phyloP scores from a whole-genome alignment of 2,329 filamentous ascomycete species.

The Clonostachys sp. region DNA sequence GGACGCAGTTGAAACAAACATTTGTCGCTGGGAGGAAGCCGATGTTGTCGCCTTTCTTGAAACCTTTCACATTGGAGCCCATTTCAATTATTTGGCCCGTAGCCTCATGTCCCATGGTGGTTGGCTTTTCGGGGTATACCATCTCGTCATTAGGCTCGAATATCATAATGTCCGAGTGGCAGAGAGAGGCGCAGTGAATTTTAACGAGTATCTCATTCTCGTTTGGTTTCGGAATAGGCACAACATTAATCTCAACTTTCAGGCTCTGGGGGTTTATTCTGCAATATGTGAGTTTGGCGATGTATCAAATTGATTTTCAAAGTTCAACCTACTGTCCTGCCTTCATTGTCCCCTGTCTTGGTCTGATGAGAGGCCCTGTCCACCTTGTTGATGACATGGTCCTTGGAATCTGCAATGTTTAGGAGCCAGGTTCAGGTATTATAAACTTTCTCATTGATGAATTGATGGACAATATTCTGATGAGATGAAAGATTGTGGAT shows the following conservation, averaged over 20 bases:
- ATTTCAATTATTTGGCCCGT: slow-evolving; percentile 55
- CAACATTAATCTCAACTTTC: slow-evolving; percentile 6
- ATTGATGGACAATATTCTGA: no score
- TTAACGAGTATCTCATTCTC: slow-evolving; percentile 10
- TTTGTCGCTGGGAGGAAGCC: slow-evolving; percentile 19
- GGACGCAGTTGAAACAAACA: slow-evolving; percentile 13
- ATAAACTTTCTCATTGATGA: no score
- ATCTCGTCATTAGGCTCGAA: slow-evolving; percentile 7
- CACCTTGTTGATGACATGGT: no score
- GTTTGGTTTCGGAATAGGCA: slow-evolving; percentile 6
- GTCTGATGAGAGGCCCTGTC: no score
- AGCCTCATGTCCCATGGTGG: slow-evolving; percentile 55
- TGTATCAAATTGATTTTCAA: no score
- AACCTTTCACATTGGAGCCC: slow-evolving; percentile 30
- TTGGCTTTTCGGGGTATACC: slow-evolving; percentile 11
- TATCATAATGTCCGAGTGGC: slow-evolving; percentile 10
- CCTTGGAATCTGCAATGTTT: no score
- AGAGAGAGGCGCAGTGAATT: slow-evolving; percentile 9
- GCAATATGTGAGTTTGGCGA: no score
- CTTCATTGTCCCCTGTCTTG: no score
- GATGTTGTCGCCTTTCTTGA: slow-evolving; percentile 51
- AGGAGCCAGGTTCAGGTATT: no score
- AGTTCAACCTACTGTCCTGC: no score
- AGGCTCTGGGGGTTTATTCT: slow-evolving; percentile 2
- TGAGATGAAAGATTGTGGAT: no score